Evolutionary conservation across 345 rosid genomes (phyloP).

Genomic region (Eucalyptus erythrocorys): DNA sequence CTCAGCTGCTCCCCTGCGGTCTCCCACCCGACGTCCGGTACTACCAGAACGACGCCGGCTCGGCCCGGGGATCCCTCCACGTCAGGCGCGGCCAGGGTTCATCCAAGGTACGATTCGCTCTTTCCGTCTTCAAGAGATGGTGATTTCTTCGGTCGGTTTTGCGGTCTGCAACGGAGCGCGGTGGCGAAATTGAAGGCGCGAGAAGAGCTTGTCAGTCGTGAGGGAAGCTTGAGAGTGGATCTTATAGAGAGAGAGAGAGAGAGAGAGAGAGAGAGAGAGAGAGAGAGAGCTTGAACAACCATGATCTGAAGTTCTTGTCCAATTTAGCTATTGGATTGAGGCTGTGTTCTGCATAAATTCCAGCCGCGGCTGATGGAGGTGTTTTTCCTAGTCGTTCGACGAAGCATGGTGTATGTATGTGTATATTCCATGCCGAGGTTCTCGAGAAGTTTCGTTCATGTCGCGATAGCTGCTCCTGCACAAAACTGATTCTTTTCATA

Average conservation of each 20-base stretch:
- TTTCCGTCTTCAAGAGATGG: background rate
- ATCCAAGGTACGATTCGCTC: conserved; percentile 29
- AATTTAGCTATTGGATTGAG: background rate
- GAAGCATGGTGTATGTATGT: background rate
- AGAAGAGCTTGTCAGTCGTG: background rate
- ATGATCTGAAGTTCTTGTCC: background rate
- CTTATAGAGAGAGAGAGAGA: background rate
- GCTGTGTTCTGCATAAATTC: background rate
- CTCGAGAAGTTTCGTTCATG: background rate
- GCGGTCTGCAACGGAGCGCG: background rate
- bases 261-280: no score
- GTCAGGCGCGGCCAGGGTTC: conserved; percentile 47
- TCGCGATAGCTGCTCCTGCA: background rate
- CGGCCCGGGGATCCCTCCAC: conserved; percentile 51
- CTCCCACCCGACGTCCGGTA: conserved; percentile 54
- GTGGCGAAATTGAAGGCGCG: background rate
- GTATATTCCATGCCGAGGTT: background rate
- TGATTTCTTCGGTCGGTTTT: background rate
- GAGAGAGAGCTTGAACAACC: background rate
- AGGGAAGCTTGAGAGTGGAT: background rate
- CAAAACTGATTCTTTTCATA: background rate
- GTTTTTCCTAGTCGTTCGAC: background rate
- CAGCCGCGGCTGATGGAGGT: background rate
- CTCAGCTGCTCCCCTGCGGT: conserved; percentile 43
- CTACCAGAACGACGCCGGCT: conserved; percentile 37